Evolutionary conservation across 371 early-diverging fungal genomes (phyloP).

Genomic region (Nosema muscidifuracis): DNA sequence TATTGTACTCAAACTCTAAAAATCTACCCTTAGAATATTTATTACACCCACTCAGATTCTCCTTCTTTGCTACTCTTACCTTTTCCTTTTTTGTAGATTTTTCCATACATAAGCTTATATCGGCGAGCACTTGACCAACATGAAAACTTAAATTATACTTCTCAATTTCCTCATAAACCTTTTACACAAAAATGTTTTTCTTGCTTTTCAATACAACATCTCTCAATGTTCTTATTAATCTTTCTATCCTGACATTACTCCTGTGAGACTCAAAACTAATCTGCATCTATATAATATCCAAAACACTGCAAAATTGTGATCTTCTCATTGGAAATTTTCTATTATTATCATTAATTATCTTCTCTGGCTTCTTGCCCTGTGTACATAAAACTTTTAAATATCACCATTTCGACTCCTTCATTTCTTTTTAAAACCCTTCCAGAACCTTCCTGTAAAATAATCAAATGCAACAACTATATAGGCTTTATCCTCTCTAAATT

Average conservation of each 20-base stretch:
- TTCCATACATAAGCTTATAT: neutral
- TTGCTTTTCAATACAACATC: constrained; percentile 22
- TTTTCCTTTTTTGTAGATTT: neutral
- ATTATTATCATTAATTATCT: constrained; percentile 31
- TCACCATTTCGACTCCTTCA: too few species aligned
- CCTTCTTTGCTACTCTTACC: constrained; percentile 19
- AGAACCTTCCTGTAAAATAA: constrained; percentile 26
- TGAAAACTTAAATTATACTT: constrained; percentile 3
- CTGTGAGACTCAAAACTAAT: constrained; percentile 15
- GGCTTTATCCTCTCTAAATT: neutral
- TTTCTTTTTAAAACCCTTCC: constrained; percentile 1
- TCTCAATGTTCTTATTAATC: constrained; percentile 28
- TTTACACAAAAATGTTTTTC: neutral
- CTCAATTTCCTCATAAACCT: neutral
- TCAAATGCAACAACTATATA: constrained; percentile 1
- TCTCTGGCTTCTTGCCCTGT: neutral
- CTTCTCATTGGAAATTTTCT: constrained; percentile 34
- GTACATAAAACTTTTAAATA: too few species aligned
- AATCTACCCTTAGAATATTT: neutral
- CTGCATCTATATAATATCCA: neutral
- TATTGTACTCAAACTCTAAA: neutral
- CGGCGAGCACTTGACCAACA: neutral
- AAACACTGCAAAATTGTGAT: neutral
- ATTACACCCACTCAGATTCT: neutral
- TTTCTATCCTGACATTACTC: constrained; percentile 33